Evolutionary conservation across 257 asterid species (phyloP), one percentile per base, ranked within the genome.

Genomic region (Solanum appendiculatum): DNA sequence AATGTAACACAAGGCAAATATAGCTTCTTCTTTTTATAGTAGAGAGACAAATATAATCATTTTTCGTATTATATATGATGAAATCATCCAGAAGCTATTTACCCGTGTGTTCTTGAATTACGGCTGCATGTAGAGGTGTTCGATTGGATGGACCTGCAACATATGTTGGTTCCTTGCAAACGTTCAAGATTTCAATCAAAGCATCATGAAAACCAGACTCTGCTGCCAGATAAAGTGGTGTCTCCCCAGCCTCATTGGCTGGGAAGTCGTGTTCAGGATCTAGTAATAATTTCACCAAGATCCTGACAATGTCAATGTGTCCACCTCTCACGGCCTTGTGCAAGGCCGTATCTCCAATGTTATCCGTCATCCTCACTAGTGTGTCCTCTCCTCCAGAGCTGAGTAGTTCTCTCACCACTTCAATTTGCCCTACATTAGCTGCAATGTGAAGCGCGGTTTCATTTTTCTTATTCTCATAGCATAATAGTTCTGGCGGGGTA

Each of bases 391-490:
- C 66, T 6, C 0, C 56, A 2, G 6, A 2, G 6, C 34, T 14
- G 3, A 56, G 23, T 13, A 84, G 81, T 31, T 3, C 31, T 9
- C 6, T n/a, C 0, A 60, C 69, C 14, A 60, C 69, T 60, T n/a
- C 69, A 60, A 6, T 60, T 3, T 60, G 31, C 2, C 69, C 31
- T n/a, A 9, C 0, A 4, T 37, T 69, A 46, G 91, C 82, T 23
- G 91, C 91, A 13, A 85, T 80, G 46, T 87, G 91, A 13, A 89
- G 86, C 7, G 87, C 86, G 0, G 87, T 89, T 42, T 89, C 89
- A 33, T 84, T 21, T 51, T 60, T 40, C 10, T 73, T 56, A 4
- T 89, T 89, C 81, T 36, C 34, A 68, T 40, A 39, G 21, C 31
- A 54, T 21, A 42, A 42, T 11, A 42, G 11, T n/a, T n/a, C n/a